A percentile compares a stretch with the other conserved stretches of the same genome.
Conservation (phyloP, 2,329 filamentous ascomycete genomes). For the Sclerotinia minor region DNA sequence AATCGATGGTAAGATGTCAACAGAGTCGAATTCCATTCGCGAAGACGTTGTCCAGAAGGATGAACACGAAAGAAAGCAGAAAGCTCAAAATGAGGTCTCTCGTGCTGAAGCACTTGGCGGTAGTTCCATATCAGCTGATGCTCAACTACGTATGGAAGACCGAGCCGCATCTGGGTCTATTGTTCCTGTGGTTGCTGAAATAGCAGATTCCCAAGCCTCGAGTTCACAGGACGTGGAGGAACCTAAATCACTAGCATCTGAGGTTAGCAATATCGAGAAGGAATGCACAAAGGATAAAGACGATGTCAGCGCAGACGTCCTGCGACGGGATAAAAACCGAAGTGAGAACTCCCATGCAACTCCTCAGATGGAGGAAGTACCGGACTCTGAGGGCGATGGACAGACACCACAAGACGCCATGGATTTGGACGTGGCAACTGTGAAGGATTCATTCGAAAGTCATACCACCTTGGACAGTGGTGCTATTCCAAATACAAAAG, state of each 20-base stretch:
- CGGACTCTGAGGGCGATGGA: slow-evolving; percentile 37
- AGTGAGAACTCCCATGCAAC: slow-evolving; percentile 22
- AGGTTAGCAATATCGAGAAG: slow-evolving; percentile 17
- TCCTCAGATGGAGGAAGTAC: slow-evolving; percentile 31
- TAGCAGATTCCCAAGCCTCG: slow-evolving; percentile 15
- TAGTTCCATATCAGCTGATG: slow-evolving; percentile 55
- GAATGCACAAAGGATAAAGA: not conserved
- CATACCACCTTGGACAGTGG: slow-evolving; percentile 26
- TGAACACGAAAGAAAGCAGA: slow-evolving; percentile 35
- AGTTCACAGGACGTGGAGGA: slow-evolving; percentile 19
- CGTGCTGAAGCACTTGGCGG: slow-evolving; percentile 45
- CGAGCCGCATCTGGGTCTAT: slow-evolving; percentile 40
- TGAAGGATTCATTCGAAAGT: slow-evolving; percentile 39
- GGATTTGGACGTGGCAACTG: slow-evolving; percentile 36
- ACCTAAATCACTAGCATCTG: not conserved
- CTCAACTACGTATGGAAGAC: slow-evolving; percentile 58
- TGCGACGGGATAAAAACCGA: slow-evolving; percentile 20
- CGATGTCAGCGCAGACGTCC: not conserved
- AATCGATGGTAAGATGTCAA: slow-evolving; percentile 45
- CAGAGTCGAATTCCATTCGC: slow-evolving; percentile 33
- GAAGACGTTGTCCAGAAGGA: slow-evolving; percentile 43
- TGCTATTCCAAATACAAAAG: slow-evolving; percentile 2
- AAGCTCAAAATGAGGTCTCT: slow-evolving; percentile 37
- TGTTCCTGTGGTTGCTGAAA: slow-evolving; percentile 36
- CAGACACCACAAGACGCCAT: slow-evolving; percentile 35